Evolutionary conservation across 2,329 filamentous ascomycete species (phyloP).

Genomic region (Cladobotryum protrusum): DNA sequence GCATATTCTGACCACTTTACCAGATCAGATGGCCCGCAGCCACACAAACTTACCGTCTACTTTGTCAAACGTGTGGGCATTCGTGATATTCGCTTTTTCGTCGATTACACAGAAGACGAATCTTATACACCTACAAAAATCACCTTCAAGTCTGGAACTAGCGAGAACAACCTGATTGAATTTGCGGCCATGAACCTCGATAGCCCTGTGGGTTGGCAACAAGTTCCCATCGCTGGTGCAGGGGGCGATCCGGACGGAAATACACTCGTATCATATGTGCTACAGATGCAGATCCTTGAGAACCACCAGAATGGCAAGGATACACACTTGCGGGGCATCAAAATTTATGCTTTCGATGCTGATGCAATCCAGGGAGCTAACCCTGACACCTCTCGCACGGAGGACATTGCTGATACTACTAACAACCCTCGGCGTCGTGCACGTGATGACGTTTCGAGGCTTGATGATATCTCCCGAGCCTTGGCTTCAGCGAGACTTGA

Average conservation of each 20-base stretch:
- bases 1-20: background rate
- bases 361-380: conserved; percentile 39
- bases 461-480: conserved; percentile 24
- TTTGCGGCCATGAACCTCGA: conserved; percentile 76
- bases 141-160: conserved; percentile 79
- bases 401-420: conserved; percentile 23
- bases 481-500: conserved; percentile 26
- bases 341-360: conserved; percentile 64
- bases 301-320: conserved; percentile 99
- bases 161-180: conserved; percentile 83
- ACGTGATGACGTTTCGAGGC: conserved; percentile 11
- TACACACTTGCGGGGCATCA: conserved; percentile 90
- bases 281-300: conserved; percentile 86
- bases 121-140: conserved; percentile 96
- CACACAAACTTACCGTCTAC: conserved; percentile 76
- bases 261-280: conserved; percentile 78
- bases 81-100: conserved; percentile 70
- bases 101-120: conserved; percentile 90
- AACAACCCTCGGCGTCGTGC: conserved; percentile 13
- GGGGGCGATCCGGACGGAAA: conserved; percentile 60
- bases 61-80: conserved; percentile 80
- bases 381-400: conserved; percentile 26
- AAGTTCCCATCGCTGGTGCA: conserved; percentile 58
- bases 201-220: conserved; percentile 82
- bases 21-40: conserved; percentile 77